Percentiles rank a stretch among this genome's conserved stretches.
Evolutionary conservation across 2,329 filamentous ascomycete species (phyloP).

Genomic region (Fusarium ramigenum): DNA sequence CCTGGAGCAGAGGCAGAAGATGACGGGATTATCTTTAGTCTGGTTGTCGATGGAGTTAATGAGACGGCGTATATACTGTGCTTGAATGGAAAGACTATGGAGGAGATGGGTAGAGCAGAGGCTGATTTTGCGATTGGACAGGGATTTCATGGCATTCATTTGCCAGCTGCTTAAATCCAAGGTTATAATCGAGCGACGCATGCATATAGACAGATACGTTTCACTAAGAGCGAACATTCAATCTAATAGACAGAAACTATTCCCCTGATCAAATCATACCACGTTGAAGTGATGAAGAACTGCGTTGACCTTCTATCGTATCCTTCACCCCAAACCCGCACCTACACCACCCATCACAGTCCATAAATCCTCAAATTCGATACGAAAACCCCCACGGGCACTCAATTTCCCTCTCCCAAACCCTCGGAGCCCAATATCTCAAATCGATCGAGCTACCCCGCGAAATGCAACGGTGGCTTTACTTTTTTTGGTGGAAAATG

Average conservation of each 20-base stretch:
- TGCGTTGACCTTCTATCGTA: not conserved
- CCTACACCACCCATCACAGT: not conserved
- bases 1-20: constrained; percentile 63
- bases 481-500: constrained; percentile 31
- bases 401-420: constrained; percentile 2
- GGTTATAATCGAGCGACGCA: not conserved
- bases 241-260: not conserved
- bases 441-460: constrained; percentile 32
- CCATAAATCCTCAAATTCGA: not conserved
- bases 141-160: constrained; percentile 72
- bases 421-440: not conserved
- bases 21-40: constrained; percentile 68
- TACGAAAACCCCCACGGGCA: constrained; percentile 12
- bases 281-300: too few species aligned
- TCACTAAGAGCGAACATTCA: not conserved
- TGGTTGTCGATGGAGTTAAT: constrained; percentile 70
- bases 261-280: rapidly evolving
- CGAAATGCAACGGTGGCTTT: constrained; percentile 42
- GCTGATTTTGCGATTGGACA: constrained; percentile 68
- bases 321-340: not conserved
- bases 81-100: constrained; percentile 69
- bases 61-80: constrained; percentile 72
- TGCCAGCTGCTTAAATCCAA: constrained; percentile 22
- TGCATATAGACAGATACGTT: not conserved
- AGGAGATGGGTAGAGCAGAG: constrained; percentile 71